phyloP scores from a whole-genome alignment of 768 basidiomycete species.

The Suillus occidentalis region DNA sequence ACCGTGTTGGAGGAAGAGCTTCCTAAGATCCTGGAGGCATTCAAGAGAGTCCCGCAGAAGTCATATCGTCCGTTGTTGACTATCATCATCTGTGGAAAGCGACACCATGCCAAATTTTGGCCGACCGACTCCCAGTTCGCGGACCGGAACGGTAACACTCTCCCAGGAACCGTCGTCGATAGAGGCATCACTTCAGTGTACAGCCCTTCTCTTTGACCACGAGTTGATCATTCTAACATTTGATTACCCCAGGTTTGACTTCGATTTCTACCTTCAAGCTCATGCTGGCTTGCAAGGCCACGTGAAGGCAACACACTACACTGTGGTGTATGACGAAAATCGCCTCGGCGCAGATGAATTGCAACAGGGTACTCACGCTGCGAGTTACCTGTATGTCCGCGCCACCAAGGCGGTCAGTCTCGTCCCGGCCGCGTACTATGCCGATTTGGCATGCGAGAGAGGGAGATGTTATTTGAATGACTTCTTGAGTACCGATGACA shows the following conservation, averaged over 20 bases:
- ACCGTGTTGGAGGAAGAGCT: conserved; percentile 60
- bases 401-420: conserved; percentile 85
- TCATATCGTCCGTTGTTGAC: conserved; percentile 63
- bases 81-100: conserved; percentile 81
- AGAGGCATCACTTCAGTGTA: conserved; percentile 73
- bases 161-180: conserved; percentile 79
- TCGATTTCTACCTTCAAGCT: conserved; percentile 70
- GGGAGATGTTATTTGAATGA: conserved; percentile 76
- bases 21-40: conserved; percentile 59
- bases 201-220: conserved; percentile 25
- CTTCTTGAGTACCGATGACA: conserved; percentile 57
- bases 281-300: conserved; percentile 73
- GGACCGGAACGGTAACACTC: conserved; percentile 71
- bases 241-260: conserved; percentile 47
- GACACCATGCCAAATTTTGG: conserved; percentile 57
- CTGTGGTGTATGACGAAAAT: conserved; percentile 79
- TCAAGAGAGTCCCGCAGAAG: conserved; percentile 42
- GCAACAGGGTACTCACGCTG: conserved; percentile 69
- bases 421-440: conserved; percentile 78
- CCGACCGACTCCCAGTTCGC: conserved; percentile 49
- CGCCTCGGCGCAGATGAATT: conserved; percentile 65
- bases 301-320: conserved; percentile 76
- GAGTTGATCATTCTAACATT: not conserved
- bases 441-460: conserved; percentile 80
- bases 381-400: conserved; percentile 75